phyloP scores from a whole-genome alignment of 2,329 filamentous ascomycete species.

The Calycina marina region DNA sequence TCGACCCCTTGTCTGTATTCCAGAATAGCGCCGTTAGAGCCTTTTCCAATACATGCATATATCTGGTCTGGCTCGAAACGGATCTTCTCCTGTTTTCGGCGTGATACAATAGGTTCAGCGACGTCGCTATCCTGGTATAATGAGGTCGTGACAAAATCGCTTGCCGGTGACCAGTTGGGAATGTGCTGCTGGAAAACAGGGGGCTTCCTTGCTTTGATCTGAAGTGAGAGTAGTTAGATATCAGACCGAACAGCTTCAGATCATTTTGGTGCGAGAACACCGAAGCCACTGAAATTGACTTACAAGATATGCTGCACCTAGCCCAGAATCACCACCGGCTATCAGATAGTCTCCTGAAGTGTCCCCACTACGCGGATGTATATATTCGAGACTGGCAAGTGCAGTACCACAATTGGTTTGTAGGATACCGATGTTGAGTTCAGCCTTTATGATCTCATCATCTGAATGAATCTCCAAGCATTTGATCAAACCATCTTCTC shows the following conservation, averaged over 20 bases:
- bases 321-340: conserved; percentile 47
- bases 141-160: conserved; percentile 30
- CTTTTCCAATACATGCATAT: conserved; percentile 53
- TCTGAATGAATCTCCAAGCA: conserved; percentile 51
- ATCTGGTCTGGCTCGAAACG: conserved; percentile 35
- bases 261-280: background rate
- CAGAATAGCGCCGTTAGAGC: conserved; percentile 44
- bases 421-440: conserved; percentile 47
- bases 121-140: conserved; percentile 12
- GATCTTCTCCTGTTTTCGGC: conserved; percentile 10
- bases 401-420: conserved; percentile 65
- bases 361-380: conserved; percentile 30
- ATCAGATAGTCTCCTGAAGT: conserved; percentile 41
- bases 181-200: conserved; percentile 43
- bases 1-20: conserved; percentile 58
- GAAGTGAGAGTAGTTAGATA: conserved; percentile 4
- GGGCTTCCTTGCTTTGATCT: conserved; percentile 40
- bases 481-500: conserved; percentile 73
- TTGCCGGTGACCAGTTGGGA: conserved; percentile 40
- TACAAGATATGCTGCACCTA: conserved; percentile 52
- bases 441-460: conserved; percentile 36
- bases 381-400: conserved; percentile 49
- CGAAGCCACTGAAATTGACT: conserved; percentile 5
- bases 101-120: conserved; percentile 1
- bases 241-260: background rate